These are phyloP conservation scores for Sporisorium graminicola DNA, from an alignment of 1,284 basidiomycete genomes.

Conservation along the genomic window DNA sequence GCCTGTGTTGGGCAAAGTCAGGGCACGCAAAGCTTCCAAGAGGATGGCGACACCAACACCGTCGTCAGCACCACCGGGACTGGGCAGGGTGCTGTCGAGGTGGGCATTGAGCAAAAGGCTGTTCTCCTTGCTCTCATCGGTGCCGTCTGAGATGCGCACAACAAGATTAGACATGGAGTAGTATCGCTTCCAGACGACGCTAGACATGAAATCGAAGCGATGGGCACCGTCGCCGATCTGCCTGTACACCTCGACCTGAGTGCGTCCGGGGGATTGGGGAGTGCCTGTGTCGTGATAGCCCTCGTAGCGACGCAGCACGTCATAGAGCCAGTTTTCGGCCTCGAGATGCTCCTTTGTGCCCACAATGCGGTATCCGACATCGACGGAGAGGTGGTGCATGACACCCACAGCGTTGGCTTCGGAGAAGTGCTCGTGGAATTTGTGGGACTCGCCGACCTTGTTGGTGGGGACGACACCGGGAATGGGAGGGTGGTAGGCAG, in stretches of 20 bases:
- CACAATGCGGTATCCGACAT: slow-evolving; percentile 90
- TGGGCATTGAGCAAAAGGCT: slow-evolving; percentile 87
- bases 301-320: slow-evolving; percentile 75
- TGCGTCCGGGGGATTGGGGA: slow-evolving; percentile 30
- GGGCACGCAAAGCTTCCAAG: slow-evolving; percentile 78
- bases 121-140: slow-evolving; percentile 71
- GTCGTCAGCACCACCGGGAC: slow-evolving; percentile 73
- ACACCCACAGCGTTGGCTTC: slow-evolving; percentile 63
- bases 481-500: slow-evolving; percentile 41
- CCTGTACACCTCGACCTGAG: slow-evolving; percentile 67
- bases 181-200: slow-evolving; percentile 91
- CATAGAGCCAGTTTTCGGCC: slow-evolving; percentile 85
- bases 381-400: slow-evolving; percentile 73
- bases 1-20: slow-evolving; percentile 80
- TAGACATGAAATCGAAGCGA: slow-evolving; percentile 65
- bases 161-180: slow-evolving; percentile 87
- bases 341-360: slow-evolving; percentile 88
- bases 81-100: slow-evolving; percentile 79
- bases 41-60: slow-evolving; percentile 89
- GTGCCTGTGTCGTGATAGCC: slow-evolving; percentile 68
- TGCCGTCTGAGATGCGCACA: slow-evolving; percentile 86
- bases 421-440: slow-evolving; percentile 54
- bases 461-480: slow-evolving; percentile 25
- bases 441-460: slow-evolving; percentile 17
- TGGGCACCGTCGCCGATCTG: slow-evolving; percentile 68